phyloP scores from a whole-genome alignment of 179 eudicot genomes.

The Patellifolia procumbens region DNA sequence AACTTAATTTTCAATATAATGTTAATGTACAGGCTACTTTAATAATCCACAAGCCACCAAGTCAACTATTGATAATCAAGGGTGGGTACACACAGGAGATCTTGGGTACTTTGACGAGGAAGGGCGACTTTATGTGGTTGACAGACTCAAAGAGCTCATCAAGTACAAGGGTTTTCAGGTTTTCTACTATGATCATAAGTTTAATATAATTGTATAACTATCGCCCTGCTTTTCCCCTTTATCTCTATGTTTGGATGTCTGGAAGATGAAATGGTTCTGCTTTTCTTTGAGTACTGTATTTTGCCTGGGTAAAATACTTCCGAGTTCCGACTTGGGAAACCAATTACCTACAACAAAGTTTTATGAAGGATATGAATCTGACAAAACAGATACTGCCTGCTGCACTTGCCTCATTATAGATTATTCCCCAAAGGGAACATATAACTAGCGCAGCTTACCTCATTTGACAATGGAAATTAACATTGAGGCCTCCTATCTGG shows the following conservation, averaged over 20 bases:
- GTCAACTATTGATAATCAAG: conserved; percentile 58
- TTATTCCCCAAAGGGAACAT: neutral
- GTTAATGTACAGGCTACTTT: conserved; percentile 42
- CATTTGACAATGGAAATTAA: conserved; percentile 29
- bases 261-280: neutral
- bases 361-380: neutral
- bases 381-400: neutral
- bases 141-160: conserved; percentile 75
- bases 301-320: neutral
- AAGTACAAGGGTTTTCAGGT: conserved; percentile 86
- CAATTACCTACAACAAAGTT: neutral
- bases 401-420: neutral
- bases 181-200: neutral
- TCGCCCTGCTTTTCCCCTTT: neutral
- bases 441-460: neutral
- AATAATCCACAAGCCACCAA: conserved; percentile 61
- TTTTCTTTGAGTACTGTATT: neutral
- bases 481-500: neutral
- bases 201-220: neutral
- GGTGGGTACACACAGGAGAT: conserved; percentile 86
- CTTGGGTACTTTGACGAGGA: conserved; percentile 70
- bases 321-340: too few species aligned
- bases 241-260: neutral
- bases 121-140: conserved; percentile 68
- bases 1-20: neutral